Conservation (phyloP, 352 stramenopile genomes). For the Phytophthora fragariae region DNA sequence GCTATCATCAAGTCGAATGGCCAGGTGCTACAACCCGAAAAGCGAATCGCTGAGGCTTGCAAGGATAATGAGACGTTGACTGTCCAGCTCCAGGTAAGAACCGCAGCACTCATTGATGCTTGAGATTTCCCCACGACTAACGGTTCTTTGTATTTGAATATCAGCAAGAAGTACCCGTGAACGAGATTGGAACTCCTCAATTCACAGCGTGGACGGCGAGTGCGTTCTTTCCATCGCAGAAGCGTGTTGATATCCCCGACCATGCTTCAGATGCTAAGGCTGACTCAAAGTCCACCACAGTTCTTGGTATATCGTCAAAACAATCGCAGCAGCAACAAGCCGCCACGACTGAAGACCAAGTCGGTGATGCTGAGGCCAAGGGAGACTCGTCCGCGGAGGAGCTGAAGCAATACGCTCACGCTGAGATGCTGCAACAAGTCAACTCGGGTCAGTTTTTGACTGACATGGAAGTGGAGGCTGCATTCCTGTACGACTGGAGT, state of each 20-base stretch:
- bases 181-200: slow-evolving; percentile 82
- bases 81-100: slow-evolving; percentile 69
- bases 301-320: not conserved
- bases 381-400: slow-evolving; percentile 47
- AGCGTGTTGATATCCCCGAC: slow-evolving; percentile 19
- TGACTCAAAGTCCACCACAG: slow-evolving; percentile 18
- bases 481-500: slow-evolving; percentile 84
- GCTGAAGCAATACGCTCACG: slow-evolving; percentile 68
- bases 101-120: not conserved
- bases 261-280: slow-evolving; percentile 11
- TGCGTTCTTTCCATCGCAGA: slow-evolving; percentile 65
- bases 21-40: slow-evolving; percentile 54
- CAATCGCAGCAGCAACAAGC: slow-evolving; percentile 12
- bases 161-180: slow-evolving; percentile 83
- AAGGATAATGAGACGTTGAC: slow-evolving; percentile 78
- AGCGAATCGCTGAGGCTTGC: slow-evolving; percentile 66
- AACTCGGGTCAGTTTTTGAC: slow-evolving; percentile 83
- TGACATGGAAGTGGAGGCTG: slow-evolving; percentile 80
- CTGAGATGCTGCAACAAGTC: slow-evolving; percentile 78
- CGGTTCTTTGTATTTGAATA: not conserved
- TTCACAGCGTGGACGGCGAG: slow-evolving; percentile 64
- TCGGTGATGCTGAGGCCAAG: slow-evolving; percentile 37
- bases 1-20: slow-evolving; percentile 58
- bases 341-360: slow-evolving; percentile 13
- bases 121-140: not conserved